Base-by-base conservation (phyloP, 176 grass and related monocot species). In the Bothriochloa decipiens region DNA sequence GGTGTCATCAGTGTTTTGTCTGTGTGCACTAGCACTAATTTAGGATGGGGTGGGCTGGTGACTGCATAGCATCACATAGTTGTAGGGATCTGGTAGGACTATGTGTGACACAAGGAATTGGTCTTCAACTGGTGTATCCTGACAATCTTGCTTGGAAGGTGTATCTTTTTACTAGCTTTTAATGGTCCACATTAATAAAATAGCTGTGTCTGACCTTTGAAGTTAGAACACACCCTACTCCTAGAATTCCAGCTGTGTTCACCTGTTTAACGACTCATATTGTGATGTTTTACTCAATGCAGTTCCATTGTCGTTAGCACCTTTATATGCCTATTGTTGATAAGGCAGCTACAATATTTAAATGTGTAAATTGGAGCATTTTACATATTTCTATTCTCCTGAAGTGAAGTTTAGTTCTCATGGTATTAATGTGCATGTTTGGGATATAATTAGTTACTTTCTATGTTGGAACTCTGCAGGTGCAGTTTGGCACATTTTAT, bases 401-500 rank as follows among this genome's bases (percentile, higher is more conserved):
- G 69, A 82, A 80, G 14, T 88, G 64, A 70, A 76, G 26, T 39
- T 73, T 87, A 80, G 22, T 90, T 85, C 3, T 17, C 1, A 53
- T 37, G 32, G 17, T 52, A 57, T 29, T 83, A 42, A 77, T 67
- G 36, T 80, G 69, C n/a, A 43, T 65, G 60, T 75, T 46, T 76
- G 16, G 32, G 58, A 79, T 73, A 36, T 64, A 85, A 86, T 78
- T 74, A 74, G 74, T 84, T 78, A 79, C 35, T 35, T 28, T 32
- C 45, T 64, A 60, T 50, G 60, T 78, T 75, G n/a, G 71, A 85
- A 81, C 33, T 65, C 60, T 88, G 39, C 91, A 98, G 96, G 96
- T 98, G 96, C 81, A 90, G 86, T 90, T 94, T 98, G 72, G 83
- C 87, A 61, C 83, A 92, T 92, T 95, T 88, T 86, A 91, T 95